These are phyloP conservation scores for Chlamydomonas schloesseri DNA, from an alignment of 139 green algal genomes.

Conservation along the genomic window DNA sequence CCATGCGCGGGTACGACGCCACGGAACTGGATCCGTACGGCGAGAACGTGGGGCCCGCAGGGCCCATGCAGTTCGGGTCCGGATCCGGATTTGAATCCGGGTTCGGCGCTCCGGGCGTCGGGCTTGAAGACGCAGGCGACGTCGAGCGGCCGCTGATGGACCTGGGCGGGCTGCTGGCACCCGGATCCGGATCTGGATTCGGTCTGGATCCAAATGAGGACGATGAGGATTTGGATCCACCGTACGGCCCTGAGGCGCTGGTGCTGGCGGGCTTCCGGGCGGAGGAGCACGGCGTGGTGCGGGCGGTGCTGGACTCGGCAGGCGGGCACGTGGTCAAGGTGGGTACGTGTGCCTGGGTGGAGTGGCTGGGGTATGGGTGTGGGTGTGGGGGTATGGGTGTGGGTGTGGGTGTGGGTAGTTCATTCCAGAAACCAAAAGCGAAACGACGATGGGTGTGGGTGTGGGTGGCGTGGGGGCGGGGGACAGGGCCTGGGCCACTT, in stretches of 20 bases:
- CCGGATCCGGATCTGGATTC: neutral
- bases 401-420: no score
- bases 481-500: no score
- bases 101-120: no score
- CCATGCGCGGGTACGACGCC: neutral
- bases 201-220: no score
- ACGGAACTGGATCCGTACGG: conserved; percentile 14
- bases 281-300: conserved; percentile 66
- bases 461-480: no score
- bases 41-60: neutral
- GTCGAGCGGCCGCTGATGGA: no score
- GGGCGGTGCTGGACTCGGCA: conserved; percentile 56
- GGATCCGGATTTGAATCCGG: neutral
- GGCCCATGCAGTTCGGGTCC: neutral
- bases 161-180: neutral
- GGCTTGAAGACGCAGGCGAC: no score
- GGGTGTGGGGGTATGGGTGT: no score
- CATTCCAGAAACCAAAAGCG: no score
- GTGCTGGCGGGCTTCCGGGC: conserved; percentile 68
- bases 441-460: no score
- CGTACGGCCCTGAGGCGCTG: conserved; percentile 43
- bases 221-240: neutral
- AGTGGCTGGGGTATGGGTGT: neutral
- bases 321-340: conserved; percentile 58
- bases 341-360: neutral